These are phyloP conservation scores for Epipyxis sp. DNA, from an alignment of 108 stramenopile genomes.

Conservation along the genomic window DNA sequence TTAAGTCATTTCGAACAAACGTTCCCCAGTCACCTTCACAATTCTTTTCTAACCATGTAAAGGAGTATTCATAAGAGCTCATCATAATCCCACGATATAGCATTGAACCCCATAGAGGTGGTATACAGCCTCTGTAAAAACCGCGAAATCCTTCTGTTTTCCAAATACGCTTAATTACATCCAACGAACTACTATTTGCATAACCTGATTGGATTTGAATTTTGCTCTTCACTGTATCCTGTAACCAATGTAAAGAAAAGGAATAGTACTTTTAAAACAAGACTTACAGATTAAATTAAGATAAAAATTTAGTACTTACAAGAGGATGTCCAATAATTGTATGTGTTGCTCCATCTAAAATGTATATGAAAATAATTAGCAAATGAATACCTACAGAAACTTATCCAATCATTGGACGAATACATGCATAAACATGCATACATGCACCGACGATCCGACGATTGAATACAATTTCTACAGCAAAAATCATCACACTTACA, in stretches of 20 bases:
- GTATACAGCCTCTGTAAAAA: constrained; percentile 12
- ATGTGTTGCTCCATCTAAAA: constrained; percentile 16
- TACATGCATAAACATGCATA: no score
- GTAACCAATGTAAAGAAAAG: no score
- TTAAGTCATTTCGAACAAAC: background rate
- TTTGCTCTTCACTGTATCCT: constrained; percentile 18
- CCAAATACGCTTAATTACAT: background rate
- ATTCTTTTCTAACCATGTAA: background rate
- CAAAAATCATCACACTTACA: no score
- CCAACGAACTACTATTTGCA: background rate
- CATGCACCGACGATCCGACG: no score
- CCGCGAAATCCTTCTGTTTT: background rate
- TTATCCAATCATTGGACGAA: no score
- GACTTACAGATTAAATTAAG: no score
- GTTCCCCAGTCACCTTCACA: background rate
- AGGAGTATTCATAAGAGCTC: background rate
- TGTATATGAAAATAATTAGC: no score
- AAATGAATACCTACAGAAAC: no score
- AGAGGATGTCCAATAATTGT: constrained; percentile 14
- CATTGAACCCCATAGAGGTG: background rate
- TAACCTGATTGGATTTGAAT: constrained; percentile 15
- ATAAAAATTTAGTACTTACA: no score
- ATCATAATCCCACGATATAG: constrained; percentile 24
- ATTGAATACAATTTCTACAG: no score
- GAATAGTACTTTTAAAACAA: no score